Conservation (phyloP, 805 yeast genomes). For the Danielia oregonensis region DNA sequence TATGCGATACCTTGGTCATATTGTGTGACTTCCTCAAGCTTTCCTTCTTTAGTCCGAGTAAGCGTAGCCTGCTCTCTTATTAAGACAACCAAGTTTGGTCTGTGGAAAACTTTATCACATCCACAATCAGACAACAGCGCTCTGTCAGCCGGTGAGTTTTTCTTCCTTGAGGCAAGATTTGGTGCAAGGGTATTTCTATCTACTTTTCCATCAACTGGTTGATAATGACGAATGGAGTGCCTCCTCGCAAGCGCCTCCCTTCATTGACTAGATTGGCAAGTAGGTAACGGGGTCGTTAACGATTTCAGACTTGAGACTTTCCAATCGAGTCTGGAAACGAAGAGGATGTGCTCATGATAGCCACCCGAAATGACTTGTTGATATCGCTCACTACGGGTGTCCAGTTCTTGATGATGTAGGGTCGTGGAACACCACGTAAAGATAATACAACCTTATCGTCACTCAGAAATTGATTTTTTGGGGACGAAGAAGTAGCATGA, state of each 20-base stretch:
- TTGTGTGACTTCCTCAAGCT: background rate
- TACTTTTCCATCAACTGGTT: conserved; percentile 3
- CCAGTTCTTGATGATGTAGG: conserved; percentile 33
- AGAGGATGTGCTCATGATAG: conserved; percentile 26
- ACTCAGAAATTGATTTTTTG: no score
- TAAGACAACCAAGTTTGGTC: conserved; percentile 41
- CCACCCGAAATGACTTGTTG: no score
- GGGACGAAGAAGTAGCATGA: no score
- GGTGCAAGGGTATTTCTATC: background rate
- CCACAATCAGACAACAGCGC: conserved; percentile 42
- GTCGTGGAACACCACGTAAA: no score
- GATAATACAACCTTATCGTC: no score
- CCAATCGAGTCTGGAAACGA: conserved; percentile 34
- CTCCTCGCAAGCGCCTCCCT: conserved; percentile 24
- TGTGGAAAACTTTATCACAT: conserved; percentile 40
- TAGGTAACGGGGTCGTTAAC: no score
- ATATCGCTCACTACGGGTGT: conserved; percentile 32
- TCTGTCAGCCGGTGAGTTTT: conserved; percentile 47
- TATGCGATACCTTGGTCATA: conserved; percentile 19
- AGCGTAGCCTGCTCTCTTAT: conserved; percentile 23
- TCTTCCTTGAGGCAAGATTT: conserved; percentile 20
- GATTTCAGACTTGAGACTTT: no score
- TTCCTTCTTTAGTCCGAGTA: background rate
- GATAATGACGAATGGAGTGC: conserved; percentile 16
- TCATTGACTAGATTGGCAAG: no score